A percentile compares a stretch with the other conserved stretches of the same genome.
Evolutionary conservation across 805 yeast genomes (phyloP).

Genomic region (Saturnispora zaruensis): DNA sequence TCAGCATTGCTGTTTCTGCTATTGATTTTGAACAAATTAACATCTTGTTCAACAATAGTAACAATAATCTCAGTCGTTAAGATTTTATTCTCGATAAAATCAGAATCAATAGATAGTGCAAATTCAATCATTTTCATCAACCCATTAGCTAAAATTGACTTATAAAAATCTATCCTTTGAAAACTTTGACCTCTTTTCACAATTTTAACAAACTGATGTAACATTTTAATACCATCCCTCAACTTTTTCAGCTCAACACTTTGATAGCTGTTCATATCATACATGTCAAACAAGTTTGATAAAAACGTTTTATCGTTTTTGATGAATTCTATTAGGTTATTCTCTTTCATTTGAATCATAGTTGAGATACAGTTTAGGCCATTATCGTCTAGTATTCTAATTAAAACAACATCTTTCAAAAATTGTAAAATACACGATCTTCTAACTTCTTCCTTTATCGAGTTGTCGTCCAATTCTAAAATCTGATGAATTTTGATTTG

Average conservation of each 20-base stretch:
- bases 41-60: constrained; percentile 77
- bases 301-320: constrained; percentile 46
- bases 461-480: constrained; percentile 47
- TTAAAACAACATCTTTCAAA: constrained; percentile 78
- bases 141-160: constrained; percentile 56
- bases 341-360: constrained; percentile 60
- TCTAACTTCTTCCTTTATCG: constrained; percentile 48
- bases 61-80: constrained; percentile 76
- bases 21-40: constrained; percentile 41
- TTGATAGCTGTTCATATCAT: constrained; percentile 22
- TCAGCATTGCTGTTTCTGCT: not conserved
- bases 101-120: constrained; percentile 47
- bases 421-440: constrained; percentile 73
- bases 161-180: constrained; percentile 60
- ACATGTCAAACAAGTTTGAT: constrained; percentile 50
- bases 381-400: constrained; percentile 74
- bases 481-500: constrained; percentile 63
- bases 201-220: constrained; percentile 72
- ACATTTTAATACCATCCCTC: constrained; percentile 65
- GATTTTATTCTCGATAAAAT: constrained; percentile 39
- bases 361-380: constrained; percentile 59
- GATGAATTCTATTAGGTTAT: constrained; percentile 52
- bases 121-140: constrained; percentile 60
- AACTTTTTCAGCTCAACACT: constrained; percentile 23
- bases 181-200: constrained; percentile 56